Base-by-base conservation (phyloP, 192 early-diverging fungal genomes). In the Mortierella alpina region DNA sequence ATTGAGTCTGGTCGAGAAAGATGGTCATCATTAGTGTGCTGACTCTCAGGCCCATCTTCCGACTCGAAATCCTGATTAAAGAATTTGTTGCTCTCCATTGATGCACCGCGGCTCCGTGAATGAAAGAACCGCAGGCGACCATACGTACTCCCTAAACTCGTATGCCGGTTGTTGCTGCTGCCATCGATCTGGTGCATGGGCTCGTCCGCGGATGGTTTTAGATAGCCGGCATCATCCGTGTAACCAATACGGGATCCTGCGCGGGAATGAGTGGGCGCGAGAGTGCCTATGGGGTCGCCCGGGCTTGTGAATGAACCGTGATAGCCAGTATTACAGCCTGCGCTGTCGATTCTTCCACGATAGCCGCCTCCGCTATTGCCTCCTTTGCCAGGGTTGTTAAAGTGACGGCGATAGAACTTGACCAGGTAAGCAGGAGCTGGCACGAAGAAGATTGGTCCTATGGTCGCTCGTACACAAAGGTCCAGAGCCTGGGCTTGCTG, bases 401-500 rank as follows among this genome's bases (percentile, higher is more conserved):
- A 72, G 39, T 63, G 59, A 4, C 53, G 23, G 42, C 66, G 69
- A 44, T 52, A 72, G 49, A 68, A 72, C 1, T 60, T 63, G 22
- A 80, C 54, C 10, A 80, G 14, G 48, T 63, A 63, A 13, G 51
- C 40, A 5, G 77, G 77, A 6, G 77, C 66, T 6, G 77, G 77
- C 11, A 80, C 18, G n/a, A 68, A 59, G 20, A 80, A 68, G 4
- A 80, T 48, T 6, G 70, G 66, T 11, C 65, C 55, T 7, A 72
- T 52, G n/a, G 77, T 80, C 13, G 48, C 40, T 11, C 77, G 64
- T 45, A 80, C 46, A 58, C 77, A 62, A n/a, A 80, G 59, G 23
- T 80, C 77, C n/a, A 80, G n/a, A 17, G 77, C 77, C 44, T 76
- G 74, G 5, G 58, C 55, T 58, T 49, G 60, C 9, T 52, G 53